These are phyloP conservation scores for Pulveroboletus ravenelii DNA, from an alignment of 768 basidiomycete genomes.

Conservation along the genomic window DNA sequence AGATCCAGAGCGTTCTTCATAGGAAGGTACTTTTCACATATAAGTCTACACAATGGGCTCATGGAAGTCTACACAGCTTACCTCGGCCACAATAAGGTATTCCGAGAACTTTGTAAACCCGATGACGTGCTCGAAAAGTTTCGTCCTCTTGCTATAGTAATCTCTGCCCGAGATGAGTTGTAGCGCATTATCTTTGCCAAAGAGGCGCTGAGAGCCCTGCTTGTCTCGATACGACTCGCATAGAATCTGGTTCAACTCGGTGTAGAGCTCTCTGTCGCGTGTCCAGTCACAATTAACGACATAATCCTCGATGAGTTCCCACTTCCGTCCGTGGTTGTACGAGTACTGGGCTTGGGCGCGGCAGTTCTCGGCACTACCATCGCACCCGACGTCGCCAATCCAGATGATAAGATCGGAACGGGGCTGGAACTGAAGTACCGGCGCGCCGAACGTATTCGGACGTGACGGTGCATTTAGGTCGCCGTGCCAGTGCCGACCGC, in stretches of 20 bases:
- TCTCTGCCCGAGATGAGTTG: conserved; percentile 73
- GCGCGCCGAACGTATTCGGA: conserved; percentile 75
- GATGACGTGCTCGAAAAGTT: conserved; percentile 81
- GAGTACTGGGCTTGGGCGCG: conserved; percentile 73
- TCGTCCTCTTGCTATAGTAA: conserved; percentile 68
- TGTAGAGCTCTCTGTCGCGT: conserved; percentile 66
- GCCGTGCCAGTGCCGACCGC: conserved; percentile 68
- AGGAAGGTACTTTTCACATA: conserved; percentile 42
- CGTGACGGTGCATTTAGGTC: conserved; percentile 51
- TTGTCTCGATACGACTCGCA: conserved; percentile 89
- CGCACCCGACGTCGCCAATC: conserved; percentile 75
- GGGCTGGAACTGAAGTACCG: conserved; percentile 85
- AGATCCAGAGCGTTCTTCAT: conserved; percentile 62
- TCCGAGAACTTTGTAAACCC: conserved; percentile 98
- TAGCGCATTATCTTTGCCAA: conserved; percentile 56
- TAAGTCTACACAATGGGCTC: conserved; percentile 20
- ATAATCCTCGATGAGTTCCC: conserved; percentile 78
- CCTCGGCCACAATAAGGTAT: conserved; percentile 93
- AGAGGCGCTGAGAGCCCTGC: conserved; percentile 66
- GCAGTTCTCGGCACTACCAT: conserved; percentile 47
- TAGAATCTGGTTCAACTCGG: conserved; percentile 84
- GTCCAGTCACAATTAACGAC: conserved; percentile 93
- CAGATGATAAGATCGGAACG: conserved; percentile 82
- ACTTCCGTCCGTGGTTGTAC: conserved; percentile 68
- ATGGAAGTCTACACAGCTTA: conserved; percentile 31